Evolutionary conservation across 768 basidiomycete species (phyloP), one percentile per base, ranked within the genome.

Genomic region (Ramaria sp.): DNA sequence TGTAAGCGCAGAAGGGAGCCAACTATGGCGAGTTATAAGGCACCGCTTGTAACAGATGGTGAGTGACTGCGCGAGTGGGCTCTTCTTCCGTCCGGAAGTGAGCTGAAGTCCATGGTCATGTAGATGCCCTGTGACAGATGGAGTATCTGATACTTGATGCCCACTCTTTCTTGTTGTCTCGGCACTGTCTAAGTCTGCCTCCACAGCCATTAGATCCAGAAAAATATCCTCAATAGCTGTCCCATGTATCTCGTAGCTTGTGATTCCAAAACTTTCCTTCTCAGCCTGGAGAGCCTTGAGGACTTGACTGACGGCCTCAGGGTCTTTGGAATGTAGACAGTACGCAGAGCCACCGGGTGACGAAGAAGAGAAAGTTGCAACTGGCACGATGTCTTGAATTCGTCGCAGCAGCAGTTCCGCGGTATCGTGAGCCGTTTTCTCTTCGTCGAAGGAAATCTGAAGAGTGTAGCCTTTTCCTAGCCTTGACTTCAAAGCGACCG

Each of bases 141-240:
- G 43, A 15, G 36, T 18, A 32, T 55, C 47, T 6, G 53, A 45
- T 16, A 50, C 56, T 15, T 43, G 36, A 7, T 47, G 18, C 22
- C 52, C 56, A 2, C 57, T 58, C 13, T 71, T 66, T 25, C 75
- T 68, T 15, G 32, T 43, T 1, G 45, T 61, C 22, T 39, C 53
- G 50, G 65, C 62, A 3, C 73, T 69, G 45, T 66, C 47, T 28
- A n/a, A 18, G 5, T 27, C 47, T 22, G 24, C 25, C 36, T 34
- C 42, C 38, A 48, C 39, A 24, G 28, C 66, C 84, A 88, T 87
- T 16, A 91, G 66, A 38, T 76, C 73, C 18, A 91, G 72, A 69
- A 91, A 90, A 43, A 91, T 84, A 55, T 88, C 85, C 64, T 91
- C 88, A 38, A 91, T 82, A 7, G 85, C 79, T 0, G 86, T 82